Conservation (phyloP, 352 stramenopile species). For the Pythium rishiriense region DNA sequence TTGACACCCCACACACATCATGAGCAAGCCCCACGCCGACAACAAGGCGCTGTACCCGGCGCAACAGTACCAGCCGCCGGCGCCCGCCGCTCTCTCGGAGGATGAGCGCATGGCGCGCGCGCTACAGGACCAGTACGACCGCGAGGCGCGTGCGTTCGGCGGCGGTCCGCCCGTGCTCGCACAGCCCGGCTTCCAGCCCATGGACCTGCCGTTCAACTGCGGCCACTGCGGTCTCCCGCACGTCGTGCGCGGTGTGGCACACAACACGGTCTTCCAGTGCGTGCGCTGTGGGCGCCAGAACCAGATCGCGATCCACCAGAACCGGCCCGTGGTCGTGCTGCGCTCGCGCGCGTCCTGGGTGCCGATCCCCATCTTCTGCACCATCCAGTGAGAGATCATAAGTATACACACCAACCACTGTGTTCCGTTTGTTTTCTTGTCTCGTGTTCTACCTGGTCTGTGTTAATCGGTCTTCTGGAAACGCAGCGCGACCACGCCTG, state of each 20-base stretch:
- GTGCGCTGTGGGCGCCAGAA: conserved; percentile 55
- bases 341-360: conserved; percentile 44
- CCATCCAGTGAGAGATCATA: conserved; percentile 42
- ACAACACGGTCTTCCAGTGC: conserved; percentile 62
- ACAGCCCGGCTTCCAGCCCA: conserved; percentile 34
- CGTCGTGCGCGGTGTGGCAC: conserved; percentile 56
- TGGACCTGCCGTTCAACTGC: conserved; percentile 56
- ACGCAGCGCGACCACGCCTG: conserved; percentile 38
- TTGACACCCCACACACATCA: background rate
- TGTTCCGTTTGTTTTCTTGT: background rate
- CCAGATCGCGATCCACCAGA: conserved; percentile 53
- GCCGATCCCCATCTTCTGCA: conserved; percentile 69
- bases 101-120: conserved; percentile 58
- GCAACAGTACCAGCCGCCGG: conserved; percentile 16
- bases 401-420: background rate
- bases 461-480: conserved; percentile 41
- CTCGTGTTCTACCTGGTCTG: background rate
- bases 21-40: conserved; percentile 13
- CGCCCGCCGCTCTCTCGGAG: conserved; percentile 26
- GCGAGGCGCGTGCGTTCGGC: conserved; percentile 4
- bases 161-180: conserved; percentile 36
- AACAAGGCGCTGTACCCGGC: conserved; percentile 28
- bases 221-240: conserved; percentile 61
- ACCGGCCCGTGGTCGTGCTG: conserved; percentile 43
- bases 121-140: conserved; percentile 58